phyloP scores from a whole-genome alignment of 768 basidiomycete species.

The Mycena alexandri region DNA sequence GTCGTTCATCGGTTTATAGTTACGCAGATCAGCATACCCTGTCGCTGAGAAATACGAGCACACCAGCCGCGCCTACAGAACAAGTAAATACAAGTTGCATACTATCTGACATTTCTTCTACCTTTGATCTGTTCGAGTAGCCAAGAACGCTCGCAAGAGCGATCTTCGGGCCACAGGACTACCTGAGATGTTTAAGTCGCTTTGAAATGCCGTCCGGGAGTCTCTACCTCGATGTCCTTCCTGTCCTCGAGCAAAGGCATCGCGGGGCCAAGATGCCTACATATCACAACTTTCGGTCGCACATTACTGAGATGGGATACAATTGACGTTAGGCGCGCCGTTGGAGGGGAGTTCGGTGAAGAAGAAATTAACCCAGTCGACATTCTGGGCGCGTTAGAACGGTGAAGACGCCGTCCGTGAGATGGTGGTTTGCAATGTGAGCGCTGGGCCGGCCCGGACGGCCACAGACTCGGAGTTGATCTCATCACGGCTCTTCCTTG shows the following conservation, averaged over 20 bases:
- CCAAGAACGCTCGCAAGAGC: slow-evolving; percentile 74
- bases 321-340: slow-evolving; percentile 26
- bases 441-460: no score
- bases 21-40: slow-evolving; percentile 58
- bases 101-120: no score
- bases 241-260: slow-evolving; percentile 29
- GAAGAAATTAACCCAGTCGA: slow-evolving; percentile 34
- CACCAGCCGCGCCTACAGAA: slow-evolving; percentile 76
- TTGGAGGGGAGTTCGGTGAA: background rate
- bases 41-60: slow-evolving; percentile 77
- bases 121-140: slow-evolving; percentile 76
- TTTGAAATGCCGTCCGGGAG: no score
- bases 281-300: slow-evolving; percentile 36
- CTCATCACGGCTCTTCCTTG: no score
- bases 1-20: slow-evolving; percentile 26
- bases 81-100: no score
- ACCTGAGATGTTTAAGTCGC: slow-evolving; percentile 42
- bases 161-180: slow-evolving; percentile 64
- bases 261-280: slow-evolving; percentile 34
- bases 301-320: slow-evolving; percentile 25
- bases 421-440: no score
- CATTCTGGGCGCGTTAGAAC: slow-evolving; percentile 14
- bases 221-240: slow-evolving; percentile 27
- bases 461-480: no score
- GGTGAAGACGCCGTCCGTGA: no score